Percentiles rank a stretch among this genome's conserved stretches.
Conservation (phyloP, 306 rosid genomes). For the Castanopsis chinensis region DNA sequence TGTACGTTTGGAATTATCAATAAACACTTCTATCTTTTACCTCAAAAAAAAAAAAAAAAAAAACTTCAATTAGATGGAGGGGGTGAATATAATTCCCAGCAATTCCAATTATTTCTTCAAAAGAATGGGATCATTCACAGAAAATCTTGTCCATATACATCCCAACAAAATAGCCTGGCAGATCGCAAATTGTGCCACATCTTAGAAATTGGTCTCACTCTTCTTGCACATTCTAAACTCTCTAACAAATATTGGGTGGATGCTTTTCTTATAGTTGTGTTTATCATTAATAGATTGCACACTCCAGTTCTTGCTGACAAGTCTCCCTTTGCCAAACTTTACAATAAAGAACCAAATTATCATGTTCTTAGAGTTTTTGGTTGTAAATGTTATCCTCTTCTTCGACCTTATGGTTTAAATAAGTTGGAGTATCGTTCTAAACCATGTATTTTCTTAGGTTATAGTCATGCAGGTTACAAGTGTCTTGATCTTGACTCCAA, state of each 20-base stretch:
- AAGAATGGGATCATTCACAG: too few relatives aligned
- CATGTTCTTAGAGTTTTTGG: neutral
- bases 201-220: neutral
- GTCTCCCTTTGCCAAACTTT: neutral
- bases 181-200: neutral
- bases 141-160: neutral
- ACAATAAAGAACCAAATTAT: neutral
- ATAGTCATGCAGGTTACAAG: too few relatives aligned
- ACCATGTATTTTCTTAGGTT: neutral
- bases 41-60: too few relatives aligned
- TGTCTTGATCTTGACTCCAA: too few relatives aligned
- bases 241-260: neutral
- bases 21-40: too few relatives aligned
- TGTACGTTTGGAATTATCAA: too few relatives aligned
- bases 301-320: neutral
- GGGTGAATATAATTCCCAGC: too few relatives aligned
- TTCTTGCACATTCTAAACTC: neutral
- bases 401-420: neutral
- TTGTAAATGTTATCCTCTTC: neutral
- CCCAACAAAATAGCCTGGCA: neutral
- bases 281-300: neutral
- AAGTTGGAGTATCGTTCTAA: too few relatives aligned
- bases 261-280: neutral
- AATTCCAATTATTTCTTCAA: too few relatives aligned
- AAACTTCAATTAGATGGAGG: too few relatives aligned